Base-by-base conservation (phyloP, 192 early-diverging fungal genomes). In the Gaertneriomyces sp. region DNA sequence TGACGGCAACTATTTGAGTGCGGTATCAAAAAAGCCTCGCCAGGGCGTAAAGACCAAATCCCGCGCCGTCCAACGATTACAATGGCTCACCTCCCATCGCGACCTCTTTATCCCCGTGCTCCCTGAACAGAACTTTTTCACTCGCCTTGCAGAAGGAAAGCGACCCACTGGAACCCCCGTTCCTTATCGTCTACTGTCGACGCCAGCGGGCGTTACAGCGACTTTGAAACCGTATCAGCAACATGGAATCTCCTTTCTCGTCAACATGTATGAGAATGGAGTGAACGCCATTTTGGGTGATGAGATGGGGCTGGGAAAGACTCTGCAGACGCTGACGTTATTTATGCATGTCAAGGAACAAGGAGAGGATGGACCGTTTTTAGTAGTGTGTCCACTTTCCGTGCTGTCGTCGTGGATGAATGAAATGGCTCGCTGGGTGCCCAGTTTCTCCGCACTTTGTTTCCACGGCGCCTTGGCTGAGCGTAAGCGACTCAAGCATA, bases 261-360 rank as follows among this genome's bases (percentile, higher is more conserved):
- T 91, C 39, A 90, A 85, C 66, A 79, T 96, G 7, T 97, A 92
- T 73, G 89, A 95, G 46, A 97, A 96, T 74, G 93, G 96, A 33
- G 73, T 95, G 42, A 97, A 96, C 61, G 96, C 93, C n/a, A 97
- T 97, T 68, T 68, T 95, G 50, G 93, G 65, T 25, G 76, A 77
- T 45, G 76, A 77, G 57, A 77, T 78, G 77, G 78, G 82, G 0
- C 65, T 84, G 38, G 85, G 85, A 51, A 74, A 92, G 81, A 96
- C 96, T 0, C 79, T 98, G 42, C 96, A 98, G 78, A 95, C 95
- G 0, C 93, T 98, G 39, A 76, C 89, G 7, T 89, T 98, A 51
- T 77, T 98, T 33, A 81, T 84, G 45, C 89, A 89, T 72, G 71
- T 98, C 46, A 81, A 86, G 53, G 88, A 90, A 60, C 79, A 80